Evolutionary conservation across 441 rosid species (phyloP), one percentile per base, ranked within the genome.

Genomic region (Populus hybrid): DNA sequence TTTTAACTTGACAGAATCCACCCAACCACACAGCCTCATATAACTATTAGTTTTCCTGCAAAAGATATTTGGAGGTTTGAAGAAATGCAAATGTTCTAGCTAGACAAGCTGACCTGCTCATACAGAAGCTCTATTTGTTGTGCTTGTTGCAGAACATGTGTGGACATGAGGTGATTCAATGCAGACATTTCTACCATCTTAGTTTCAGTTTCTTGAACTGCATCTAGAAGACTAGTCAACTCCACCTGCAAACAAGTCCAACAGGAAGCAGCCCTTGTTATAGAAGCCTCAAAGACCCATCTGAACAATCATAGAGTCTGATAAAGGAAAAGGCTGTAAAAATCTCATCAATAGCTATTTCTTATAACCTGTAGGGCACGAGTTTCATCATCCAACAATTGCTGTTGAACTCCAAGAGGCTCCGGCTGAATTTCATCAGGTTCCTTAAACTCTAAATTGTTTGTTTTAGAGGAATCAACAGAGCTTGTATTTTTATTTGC

Each of bases 181-280:
- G 98, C 98, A 69, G 98, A 96, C 97, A 96, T 94, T 87, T 96
- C 99, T 79, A 96, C 96, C 98, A 94, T 93, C 88, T 89, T 93
- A 30, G 99, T 92, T 86, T 94, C 99, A 5, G 96, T 96, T 88
- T 93, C 87, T 80, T 86, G 95, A 82, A 82, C 98, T 35, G 95
- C 87, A 38, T 94, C 99, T 75, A 94, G 87, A 70, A 96, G 96
- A 87, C 87, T 87, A 35, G 90, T 84, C 88, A 94, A 89, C 89
- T 91, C 97, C 4, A 90, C 94, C 98, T 96, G 88, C 88, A 57
- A 68, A 72, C 28, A 81, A 32, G 67, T 57, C 36, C 24, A 78
- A 66, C 53, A 71, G 20, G 75, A 78, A 73, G 74, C 20, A 71
- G 70, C 57, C 23, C 57, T 42, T 75, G 75, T 69, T 77, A 77